Conservation (phyloP, 768 basidiomycete genomes). For the Boletales sp. region DNA sequence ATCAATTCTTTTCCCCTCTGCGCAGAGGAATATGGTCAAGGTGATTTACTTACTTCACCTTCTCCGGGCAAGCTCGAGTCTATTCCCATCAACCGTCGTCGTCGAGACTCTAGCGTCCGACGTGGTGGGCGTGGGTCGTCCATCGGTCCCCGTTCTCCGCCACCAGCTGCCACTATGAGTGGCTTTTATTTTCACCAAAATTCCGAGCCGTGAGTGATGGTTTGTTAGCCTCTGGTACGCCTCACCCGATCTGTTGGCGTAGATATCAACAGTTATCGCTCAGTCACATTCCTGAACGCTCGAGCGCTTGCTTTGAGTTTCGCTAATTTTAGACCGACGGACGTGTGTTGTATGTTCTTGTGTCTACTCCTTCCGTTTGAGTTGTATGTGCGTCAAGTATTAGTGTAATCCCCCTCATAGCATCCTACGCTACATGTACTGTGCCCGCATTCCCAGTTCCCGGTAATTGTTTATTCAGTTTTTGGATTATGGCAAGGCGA, state of each 20-base stretch:
- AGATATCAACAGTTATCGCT: slow-evolving; percentile 91
- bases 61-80: slow-evolving; percentile 36
- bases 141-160: slow-evolving; percentile 42
- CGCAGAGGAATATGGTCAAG: slow-evolving; percentile 23
- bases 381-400: slow-evolving; percentile 14
- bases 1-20: slow-evolving; percentile 36
- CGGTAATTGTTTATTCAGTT: neutral
- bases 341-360: neutral
- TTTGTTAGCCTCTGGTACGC: neutral
- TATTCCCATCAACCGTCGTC: slow-evolving; percentile 33
- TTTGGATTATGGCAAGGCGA: too few species aligned
- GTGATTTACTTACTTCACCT: slow-evolving; percentile 28
- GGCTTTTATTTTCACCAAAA: slow-evolving; percentile 94
- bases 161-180: slow-evolving; percentile 69
- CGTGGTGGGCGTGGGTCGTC: slow-evolving; percentile 45
- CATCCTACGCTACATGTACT: slow-evolving; percentile 19
- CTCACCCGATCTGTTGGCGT: slow-evolving; percentile 7
- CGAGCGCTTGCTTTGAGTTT: slow-evolving; percentile 82
- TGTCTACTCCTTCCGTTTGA: slow-evolving; percentile 1
- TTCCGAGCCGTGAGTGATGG: slow-evolving; percentile 77
- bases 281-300: slow-evolving; percentile 68
- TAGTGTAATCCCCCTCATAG: slow-evolving; percentile 17
- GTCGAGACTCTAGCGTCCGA: slow-evolving; percentile 47
- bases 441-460: slow-evolving; percentile 12
- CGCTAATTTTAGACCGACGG: slow-evolving; percentile 41